Evolutionary conservation across 495 filamentous ascomycete genomes (phyloP), one percentile per base, ranked within the genome.

Genomic region (Cetradonia linearis): DNA sequence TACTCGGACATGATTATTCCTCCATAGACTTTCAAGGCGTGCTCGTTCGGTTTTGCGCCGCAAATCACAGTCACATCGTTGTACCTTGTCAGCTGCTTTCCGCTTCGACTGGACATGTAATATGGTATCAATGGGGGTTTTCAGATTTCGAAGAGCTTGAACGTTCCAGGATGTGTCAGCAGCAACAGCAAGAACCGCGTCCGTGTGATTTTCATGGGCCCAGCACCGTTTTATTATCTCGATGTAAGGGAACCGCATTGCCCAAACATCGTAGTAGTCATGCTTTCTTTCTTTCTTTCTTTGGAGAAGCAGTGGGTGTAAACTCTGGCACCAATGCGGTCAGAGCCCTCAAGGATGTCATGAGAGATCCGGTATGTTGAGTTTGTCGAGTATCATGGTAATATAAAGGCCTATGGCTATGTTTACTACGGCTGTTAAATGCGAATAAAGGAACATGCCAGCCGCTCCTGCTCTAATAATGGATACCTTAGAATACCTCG

Each of bases 351-450:
- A 16, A 71, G 14, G 16, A 75, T 70, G 8, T 70, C 67, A 48
- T 70, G 48, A 55, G 46, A 59, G 30, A 10, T 56, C 38, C 25
- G 28, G 37, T 44, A 71, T 58, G 11, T 59, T 49, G 58, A 71
- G 56, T 0, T 42, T 13, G 36, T 76, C 65, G 5, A 74, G 65
- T 1, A 71, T 64, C 69, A 75, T 66, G n/a, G 74, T 74, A 23
- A 67, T 68, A 53, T 67, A 73, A 23, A 75, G 61, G 14, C 73
- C 73, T 58, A 16, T 5, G 3, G 0, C 18, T 9, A 11, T 20
- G 53, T 55, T 11, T 37, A 25, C 8, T 37, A 6, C n/a, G 37
- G 53, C 14, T 25, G 23, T 7, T 10, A 36, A 28, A 36, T n/a
- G 18, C 30, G 53, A 25, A 47, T 14, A 20, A n/a, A 23, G 27